phyloP scores from a whole-genome alignment of 139 green algal species.

The Coelastrella sp. region DNA sequence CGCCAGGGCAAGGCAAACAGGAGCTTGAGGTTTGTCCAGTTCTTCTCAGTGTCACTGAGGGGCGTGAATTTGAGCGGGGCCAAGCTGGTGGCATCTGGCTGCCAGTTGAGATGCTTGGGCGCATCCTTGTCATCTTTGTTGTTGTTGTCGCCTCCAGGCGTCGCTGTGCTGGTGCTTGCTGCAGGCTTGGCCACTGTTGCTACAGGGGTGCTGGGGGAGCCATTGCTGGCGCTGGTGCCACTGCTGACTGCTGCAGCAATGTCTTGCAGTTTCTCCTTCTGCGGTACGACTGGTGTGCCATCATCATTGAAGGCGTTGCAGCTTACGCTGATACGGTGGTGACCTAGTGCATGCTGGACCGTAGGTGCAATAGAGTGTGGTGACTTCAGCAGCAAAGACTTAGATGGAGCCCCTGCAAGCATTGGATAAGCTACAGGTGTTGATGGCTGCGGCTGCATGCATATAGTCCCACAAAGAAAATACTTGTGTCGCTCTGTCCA shows the following conservation, averaged over 20 bases:
- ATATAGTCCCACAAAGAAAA: no score
- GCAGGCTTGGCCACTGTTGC: not conserved
- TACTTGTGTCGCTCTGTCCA: no score
- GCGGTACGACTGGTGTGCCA: not conserved
- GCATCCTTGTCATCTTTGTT: slow-evolving; percentile 26
- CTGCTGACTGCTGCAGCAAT: not conserved
- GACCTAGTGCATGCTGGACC: not conserved
- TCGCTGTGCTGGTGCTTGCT: not conserved
- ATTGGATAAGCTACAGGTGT: no score
- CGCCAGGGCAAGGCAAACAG: slow-evolving; percentile 88
- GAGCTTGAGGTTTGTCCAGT: slow-evolving; percentile 63
- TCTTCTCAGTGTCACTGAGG: slow-evolving; percentile 30
- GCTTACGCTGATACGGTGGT: not conserved
- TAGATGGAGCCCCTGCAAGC: no score
- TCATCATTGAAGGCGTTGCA: not conserved
- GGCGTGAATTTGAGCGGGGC: slow-evolving; percentile 35
- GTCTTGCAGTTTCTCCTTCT: not conserved
- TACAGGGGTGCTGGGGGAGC: not conserved
- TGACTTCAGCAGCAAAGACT: no score
- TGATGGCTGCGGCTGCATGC: no score
- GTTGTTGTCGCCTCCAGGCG: not conserved
- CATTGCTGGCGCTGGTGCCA: not conserved
- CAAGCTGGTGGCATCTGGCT: slow-evolving; percentile 3
- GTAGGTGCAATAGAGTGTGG: not conserved
- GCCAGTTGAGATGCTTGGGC: slow-evolving; percentile 17